Percentiles rank a stretch among this genome's conserved stretches.
phyloP scores from a whole-genome alignment of 768 basidiomycete genomes.

The Pleurotus tuber-regium region DNA sequence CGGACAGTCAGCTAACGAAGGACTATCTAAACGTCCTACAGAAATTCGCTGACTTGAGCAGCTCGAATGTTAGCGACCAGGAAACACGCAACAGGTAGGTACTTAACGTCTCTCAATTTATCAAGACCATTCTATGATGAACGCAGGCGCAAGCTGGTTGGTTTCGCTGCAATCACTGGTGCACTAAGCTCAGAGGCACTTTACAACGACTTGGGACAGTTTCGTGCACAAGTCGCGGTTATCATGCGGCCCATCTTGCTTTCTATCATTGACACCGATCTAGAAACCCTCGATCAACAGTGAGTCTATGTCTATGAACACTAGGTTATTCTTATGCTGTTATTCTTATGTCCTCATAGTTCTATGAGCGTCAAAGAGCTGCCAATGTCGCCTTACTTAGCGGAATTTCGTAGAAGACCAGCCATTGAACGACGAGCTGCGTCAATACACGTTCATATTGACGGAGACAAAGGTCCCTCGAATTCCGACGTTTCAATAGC shows the following conservation, averaged over 20 bases:
- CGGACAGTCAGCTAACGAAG: constrained; percentile 65
- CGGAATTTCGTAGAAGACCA: constrained; percentile 82
- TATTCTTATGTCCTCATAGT: constrained; percentile 31
- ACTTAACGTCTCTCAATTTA: background rate
- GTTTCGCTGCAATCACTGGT: constrained; percentile 77
- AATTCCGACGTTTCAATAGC: constrained; percentile 72
- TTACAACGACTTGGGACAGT: constrained; percentile 69
- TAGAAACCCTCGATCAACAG: constrained; percentile 65
- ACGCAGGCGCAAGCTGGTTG: constrained; percentile 77
- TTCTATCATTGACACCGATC: constrained; percentile 62
- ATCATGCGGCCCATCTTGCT: constrained; percentile 72
- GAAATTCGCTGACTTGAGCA: constrained; percentile 64
- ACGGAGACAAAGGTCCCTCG: constrained; percentile 85
- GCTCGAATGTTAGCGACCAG: constrained; percentile 49
- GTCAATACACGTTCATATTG: constrained; percentile 85
- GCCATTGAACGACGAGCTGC: constrained; percentile 79
- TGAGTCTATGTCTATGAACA: constrained; percentile 31
- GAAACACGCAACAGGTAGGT: constrained; percentile 74
- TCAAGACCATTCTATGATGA: constrained; percentile 7
- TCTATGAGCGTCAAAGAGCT: constrained; percentile 62
- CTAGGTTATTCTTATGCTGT: constrained; percentile 14
- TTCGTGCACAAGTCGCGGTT: constrained; percentile 64
- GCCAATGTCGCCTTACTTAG: constrained; percentile 74
- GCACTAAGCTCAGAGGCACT: constrained; percentile 84
- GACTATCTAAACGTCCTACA: constrained; percentile 68